Base-by-base conservation (phyloP, 352 stramenopile species). In the Phytophthora pini region DNA sequence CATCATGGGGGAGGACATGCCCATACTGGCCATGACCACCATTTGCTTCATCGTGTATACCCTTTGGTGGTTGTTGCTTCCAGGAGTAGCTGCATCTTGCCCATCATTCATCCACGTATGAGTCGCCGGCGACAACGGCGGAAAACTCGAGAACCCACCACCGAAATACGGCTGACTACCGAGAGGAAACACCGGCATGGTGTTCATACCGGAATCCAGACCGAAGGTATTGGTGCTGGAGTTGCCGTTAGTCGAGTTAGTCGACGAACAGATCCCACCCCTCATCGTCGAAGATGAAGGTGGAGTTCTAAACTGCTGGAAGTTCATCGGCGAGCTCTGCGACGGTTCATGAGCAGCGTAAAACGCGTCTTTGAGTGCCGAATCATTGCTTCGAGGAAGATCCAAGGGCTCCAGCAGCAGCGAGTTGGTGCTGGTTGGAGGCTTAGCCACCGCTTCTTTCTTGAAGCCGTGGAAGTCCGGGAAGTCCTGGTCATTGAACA, bases 401-500 rank as follows among this genome's bases (percentile, higher is more conserved):
- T 80, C 75, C 26, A 83, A 43, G 4, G 75, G 75, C 47, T 83
- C 75, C 40, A 80, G 46, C 7, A 77, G 53, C 29, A 79, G 29
- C 52, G 74, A 70, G 26, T 54, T 74, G 8, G 32, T 45, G 24
- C 58, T 70, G 3, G 45, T 36, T 0, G 60, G 12, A 3, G 62
- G 32, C n/a, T 70, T 71, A 17, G 38, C 47, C 13, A 56, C 24
- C 3, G 15, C 12, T 1, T 67, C 54, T 41, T 76, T 70, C 41
- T 69, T 70, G 29, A 63, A 55, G 26, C 40, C 31, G 5, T 61
- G 61, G 13, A 71, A 65, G 12, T 83, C 76, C 1, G 66, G 48
- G 34, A 84, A 84, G 32, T 84, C 76, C 12, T 84, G 74, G 3
- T 83, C 74, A 20, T 53, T 74, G 3, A 89, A 61, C 36, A 89